These are phyloP conservation scores for Leccinum barrowsii DNA, from an alignment of 768 basidiomycete species.

Conservation along the genomic window DNA sequence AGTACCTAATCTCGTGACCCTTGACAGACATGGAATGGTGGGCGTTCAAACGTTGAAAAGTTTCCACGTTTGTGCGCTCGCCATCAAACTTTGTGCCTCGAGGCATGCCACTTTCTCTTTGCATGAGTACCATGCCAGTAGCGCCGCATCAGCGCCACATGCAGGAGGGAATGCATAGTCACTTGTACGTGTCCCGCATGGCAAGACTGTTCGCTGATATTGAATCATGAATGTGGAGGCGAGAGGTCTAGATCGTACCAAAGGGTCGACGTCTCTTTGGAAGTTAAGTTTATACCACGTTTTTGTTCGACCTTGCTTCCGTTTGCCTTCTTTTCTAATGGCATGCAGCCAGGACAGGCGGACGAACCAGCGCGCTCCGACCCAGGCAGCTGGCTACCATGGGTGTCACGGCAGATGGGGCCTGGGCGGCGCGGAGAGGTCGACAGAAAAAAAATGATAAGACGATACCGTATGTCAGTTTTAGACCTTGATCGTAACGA, in stretches of 20 bases:
- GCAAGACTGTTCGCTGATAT: slow-evolving; percentile 14
- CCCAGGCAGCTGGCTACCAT: not conserved
- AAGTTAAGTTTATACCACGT: not conserved
- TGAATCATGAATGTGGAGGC: slow-evolving; percentile 6
- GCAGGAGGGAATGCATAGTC: slow-evolving; percentile 6
- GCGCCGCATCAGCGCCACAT: slow-evolving; percentile 18
- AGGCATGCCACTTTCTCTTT: slow-evolving; percentile 17
- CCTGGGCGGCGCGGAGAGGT: slow-evolving; percentile 11
- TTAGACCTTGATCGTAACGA: slow-evolving; percentile 10
- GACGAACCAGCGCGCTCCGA: slow-evolving; percentile 7
- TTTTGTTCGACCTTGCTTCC: not conserved
- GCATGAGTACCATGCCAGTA: not conserved
- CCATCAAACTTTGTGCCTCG: slow-evolving; percentile 31
- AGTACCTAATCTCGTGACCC: slow-evolving; percentile 14
- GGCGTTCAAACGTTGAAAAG: not conserved
- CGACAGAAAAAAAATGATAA: too few relatives aligned
- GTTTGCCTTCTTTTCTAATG: not conserved
- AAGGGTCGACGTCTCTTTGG: not conserved
- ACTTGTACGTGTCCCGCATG: slow-evolving; percentile 2
- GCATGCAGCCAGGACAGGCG: not conserved
- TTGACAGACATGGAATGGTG: slow-evolving; percentile 3
- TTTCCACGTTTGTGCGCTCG: slow-evolving; percentile 1
- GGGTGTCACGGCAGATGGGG: slow-evolving; percentile 8
- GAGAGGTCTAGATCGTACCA: not conserved
- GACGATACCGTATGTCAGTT: not conserved